These are phyloP conservation scores for Naganishia liquefaciens DNA, from an alignment of 1,284 basidiomycete species.

Conservation along the genomic window DNA sequence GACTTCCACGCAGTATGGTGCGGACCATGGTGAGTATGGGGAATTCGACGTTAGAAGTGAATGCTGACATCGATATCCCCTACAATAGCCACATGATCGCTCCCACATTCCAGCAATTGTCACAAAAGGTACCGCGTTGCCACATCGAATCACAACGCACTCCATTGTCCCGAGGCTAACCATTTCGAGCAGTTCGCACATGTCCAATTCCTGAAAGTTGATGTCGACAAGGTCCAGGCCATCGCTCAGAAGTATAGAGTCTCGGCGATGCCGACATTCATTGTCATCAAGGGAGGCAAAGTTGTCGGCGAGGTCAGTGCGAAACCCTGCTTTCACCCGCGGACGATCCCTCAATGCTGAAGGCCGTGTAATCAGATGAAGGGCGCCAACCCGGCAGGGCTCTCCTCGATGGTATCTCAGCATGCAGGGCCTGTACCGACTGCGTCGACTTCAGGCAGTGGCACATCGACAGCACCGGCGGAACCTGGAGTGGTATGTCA, in stretches of 20 bases:
- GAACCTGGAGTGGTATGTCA: slow-evolving; percentile 33
- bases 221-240: slow-evolving; percentile 53
- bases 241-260: slow-evolving; percentile 54
- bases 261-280: slow-evolving; percentile 58
- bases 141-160: too few relatives aligned
- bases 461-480: slow-evolving; percentile 13
- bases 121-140: slow-evolving; percentile 39
- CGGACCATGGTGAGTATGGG: slow-evolving; percentile 5
- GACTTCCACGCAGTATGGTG: slow-evolving; percentile 49
- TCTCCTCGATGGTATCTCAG: slow-evolving; percentile 44
- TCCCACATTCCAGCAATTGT: slow-evolving; percentile 47
- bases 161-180: slow-evolving; percentile 12
- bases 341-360: neutral
- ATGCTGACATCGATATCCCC: slow-evolving; percentile 47
- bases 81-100: slow-evolving; percentile 46
- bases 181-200: slow-evolving; percentile 20
- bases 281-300: slow-evolving; percentile 55
- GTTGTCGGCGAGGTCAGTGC: slow-evolving; percentile 50
- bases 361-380: slow-evolving; percentile 26
- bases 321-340: too few relatives aligned
- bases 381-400: slow-evolving; percentile 50
- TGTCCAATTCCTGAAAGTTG: slow-evolving; percentile 50
- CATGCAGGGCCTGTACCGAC: slow-evolving; percentile 49
- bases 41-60: slow-evolving; percentile 1
- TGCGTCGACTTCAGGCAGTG: slow-evolving; percentile 24